Evolutionary conservation across 768 basidiomycete genomes (phyloP).

Genomic region (Panellus pusillus): DNA sequence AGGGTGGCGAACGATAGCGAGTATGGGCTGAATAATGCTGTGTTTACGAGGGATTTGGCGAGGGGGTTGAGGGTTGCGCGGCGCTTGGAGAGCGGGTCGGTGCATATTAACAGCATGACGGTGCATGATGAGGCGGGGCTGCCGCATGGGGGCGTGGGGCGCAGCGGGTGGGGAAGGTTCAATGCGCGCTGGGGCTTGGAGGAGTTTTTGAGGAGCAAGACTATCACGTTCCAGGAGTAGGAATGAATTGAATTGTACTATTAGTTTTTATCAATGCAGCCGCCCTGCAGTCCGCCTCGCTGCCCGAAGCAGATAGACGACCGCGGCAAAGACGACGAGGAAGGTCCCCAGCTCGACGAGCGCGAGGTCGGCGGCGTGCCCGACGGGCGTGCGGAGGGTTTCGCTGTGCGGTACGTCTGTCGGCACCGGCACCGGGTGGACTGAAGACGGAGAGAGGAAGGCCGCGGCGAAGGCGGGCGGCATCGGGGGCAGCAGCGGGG

Average conservation of each 20-base stretch:
- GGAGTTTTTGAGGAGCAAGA: constrained; percentile 20
- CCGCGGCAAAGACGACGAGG: constrained; percentile 37
- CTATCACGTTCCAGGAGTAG: constrained; percentile 10
- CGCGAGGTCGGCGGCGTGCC: constrained; percentile 33
- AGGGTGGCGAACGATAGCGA: constrained; percentile 18
- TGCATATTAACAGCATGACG: constrained; percentile 20
- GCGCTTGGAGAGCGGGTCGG: constrained; percentile 17
- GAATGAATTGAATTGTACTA: too few relatives aligned
- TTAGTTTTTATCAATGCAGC: neutral
- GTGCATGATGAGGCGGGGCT: constrained; percentile 19
- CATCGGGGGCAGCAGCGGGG: neutral
- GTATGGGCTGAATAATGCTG: constrained; percentile 16
- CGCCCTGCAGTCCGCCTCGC: neutral
- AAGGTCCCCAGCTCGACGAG: constrained; percentile 45
- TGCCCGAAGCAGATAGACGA: constrained; percentile 35
- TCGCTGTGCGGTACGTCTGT: constrained; percentile 11
- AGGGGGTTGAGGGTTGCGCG: constrained; percentile 17
- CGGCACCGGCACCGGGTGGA: neutral
- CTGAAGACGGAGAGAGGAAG: neutral
- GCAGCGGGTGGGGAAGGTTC: constrained; percentile 21
- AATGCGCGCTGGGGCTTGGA: constrained; percentile 15
- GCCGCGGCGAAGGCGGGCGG: constrained; percentile 24
- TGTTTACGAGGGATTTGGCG: constrained; percentile 18
- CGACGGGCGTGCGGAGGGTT: constrained; percentile 38
- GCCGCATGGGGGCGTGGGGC: constrained; percentile 18